Evolutionary conservation across 495 filamentous ascomycete genomes (phyloP).

Genomic region (Cryomyces minteri): DNA sequence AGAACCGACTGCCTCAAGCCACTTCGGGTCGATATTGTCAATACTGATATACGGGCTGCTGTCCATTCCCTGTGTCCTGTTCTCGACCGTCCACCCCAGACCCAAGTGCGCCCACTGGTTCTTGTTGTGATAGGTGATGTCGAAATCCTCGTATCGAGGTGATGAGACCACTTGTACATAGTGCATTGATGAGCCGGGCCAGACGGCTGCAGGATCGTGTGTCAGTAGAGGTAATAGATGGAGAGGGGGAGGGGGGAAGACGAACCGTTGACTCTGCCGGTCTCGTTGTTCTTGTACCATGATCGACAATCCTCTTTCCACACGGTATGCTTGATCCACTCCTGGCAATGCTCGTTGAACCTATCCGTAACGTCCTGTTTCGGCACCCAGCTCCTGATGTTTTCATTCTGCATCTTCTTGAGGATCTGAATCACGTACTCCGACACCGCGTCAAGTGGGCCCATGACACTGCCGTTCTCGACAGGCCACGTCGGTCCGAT

Average conservation of each 20-base stretch:
- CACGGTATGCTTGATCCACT: slow-evolving; percentile 22
- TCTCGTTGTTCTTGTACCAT: slow-evolving; percentile 22
- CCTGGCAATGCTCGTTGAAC: slow-evolving; percentile 18
- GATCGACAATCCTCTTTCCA: slow-evolving; percentile 20
- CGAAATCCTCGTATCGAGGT: slow-evolving; percentile 20
- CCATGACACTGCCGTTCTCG: slow-evolving; percentile 17
- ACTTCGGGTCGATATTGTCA: slow-evolving; percentile 19
- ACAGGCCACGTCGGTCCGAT: slow-evolving; percentile 16
- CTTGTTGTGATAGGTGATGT: slow-evolving; percentile 17
- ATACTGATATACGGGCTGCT: slow-evolving; percentile 16
- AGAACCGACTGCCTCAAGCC: slow-evolving; percentile 7
- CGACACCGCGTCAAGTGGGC: slow-evolving; percentile 13
- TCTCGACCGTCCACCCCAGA: slow-evolving; percentile 13
- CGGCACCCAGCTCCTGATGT: slow-evolving; percentile 18
- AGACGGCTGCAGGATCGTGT: slow-evolving; percentile 8
- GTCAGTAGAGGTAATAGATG: neutral
- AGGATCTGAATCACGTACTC: slow-evolving; percentile 17
- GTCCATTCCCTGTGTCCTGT: slow-evolving; percentile 8
- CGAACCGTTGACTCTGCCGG: slow-evolving; percentile 15
- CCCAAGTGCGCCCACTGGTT: slow-evolving; percentile 20
- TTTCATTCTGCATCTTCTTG: slow-evolving; percentile 22
- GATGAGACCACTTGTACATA: slow-evolving; percentile 12
- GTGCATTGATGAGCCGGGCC: slow-evolving; percentile 17
- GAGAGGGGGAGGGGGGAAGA: neutral
- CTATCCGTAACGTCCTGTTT: slow-evolving; percentile 15